These are phyloP conservation scores for Graphium sp. DNA, from an alignment of 2,329 filamentous ascomycete species.

Conservation along the genomic window DNA sequence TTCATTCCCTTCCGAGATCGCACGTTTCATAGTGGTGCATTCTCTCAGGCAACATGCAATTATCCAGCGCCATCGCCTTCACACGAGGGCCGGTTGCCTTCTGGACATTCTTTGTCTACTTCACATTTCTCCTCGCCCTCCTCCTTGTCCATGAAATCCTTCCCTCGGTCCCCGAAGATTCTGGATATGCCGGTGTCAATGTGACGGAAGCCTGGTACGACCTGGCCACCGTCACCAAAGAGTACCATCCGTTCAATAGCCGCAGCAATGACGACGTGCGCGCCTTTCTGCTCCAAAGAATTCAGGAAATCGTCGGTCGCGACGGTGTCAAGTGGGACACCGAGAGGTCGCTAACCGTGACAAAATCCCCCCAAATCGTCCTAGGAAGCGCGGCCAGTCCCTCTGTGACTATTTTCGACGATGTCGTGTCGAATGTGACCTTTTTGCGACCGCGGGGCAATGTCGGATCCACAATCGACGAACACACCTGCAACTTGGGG, in stretches of 20 bases:
- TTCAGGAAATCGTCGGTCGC: constrained; percentile 49
- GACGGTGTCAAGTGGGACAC: constrained; percentile 34
- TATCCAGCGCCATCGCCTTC: constrained; percentile 52
- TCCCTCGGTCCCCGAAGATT: constrained; percentile 34
- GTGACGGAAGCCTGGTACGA: constrained; percentile 78
- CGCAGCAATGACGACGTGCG: constrained; percentile 67
- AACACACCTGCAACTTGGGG: constrained; percentile 16
- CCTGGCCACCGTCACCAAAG: constrained; percentile 54
- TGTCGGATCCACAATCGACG: constrained; percentile 11
- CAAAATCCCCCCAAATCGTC: not conserved
- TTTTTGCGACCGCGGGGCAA: constrained; percentile 15
- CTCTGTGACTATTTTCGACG: constrained; percentile 57
- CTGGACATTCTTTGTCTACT: constrained; percentile 59
- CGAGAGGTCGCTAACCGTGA: too few relatives aligned
- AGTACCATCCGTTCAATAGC: constrained; percentile 82
- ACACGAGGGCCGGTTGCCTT: constrained; percentile 67
- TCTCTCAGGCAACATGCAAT: constrained; percentile 8
- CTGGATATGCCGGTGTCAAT: constrained; percentile 49
- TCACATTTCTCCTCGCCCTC: constrained; percentile 57
- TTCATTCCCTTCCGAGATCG: too few relatives aligned
- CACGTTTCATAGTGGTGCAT: too few relatives aligned
- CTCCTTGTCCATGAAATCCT: constrained; percentile 62
- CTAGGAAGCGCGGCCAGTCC: constrained; percentile 8
- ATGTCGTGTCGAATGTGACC: constrained; percentile 64
- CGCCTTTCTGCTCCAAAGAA: constrained; percentile 54